A percentile compares a stretch with the other conserved stretches of the same genome.
phyloP scores from a whole-genome alignment of 106 monocot genomes.

The Platanthera zijinensis region DNA sequence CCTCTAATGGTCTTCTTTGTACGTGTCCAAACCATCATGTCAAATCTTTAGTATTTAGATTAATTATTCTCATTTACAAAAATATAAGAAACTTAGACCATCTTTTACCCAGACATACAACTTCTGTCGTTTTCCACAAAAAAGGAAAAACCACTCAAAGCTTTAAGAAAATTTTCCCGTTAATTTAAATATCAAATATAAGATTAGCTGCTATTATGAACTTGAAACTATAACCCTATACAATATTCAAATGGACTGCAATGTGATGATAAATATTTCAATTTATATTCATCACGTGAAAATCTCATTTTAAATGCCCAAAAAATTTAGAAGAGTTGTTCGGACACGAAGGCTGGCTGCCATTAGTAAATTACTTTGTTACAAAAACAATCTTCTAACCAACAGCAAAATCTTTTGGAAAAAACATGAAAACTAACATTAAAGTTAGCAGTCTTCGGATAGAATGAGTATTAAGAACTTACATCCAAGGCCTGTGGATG shows the following conservation, averaged over 20 bases:
- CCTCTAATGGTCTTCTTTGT: no score
- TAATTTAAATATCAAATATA: not conserved
- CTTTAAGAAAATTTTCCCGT: not conserved
- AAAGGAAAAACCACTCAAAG: not conserved
- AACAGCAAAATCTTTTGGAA: not conserved
- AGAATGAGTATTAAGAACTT: slow-evolving; percentile 16
- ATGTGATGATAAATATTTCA: not conserved
- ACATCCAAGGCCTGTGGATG: slow-evolving; percentile 68
- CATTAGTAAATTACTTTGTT: not conserved
- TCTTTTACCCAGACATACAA: not conserved
- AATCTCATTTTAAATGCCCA: not conserved
- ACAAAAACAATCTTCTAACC: not conserved
- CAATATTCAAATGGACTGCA: not conserved
- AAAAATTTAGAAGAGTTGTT: not conserved
- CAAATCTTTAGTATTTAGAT: not conserved
- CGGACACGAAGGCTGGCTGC: not conserved
- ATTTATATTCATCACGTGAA: not conserved
- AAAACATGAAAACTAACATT: slow-evolving; percentile 1
- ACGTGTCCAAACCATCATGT: not conserved
- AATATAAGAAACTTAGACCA: not conserved
- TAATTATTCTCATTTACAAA: not conserved
- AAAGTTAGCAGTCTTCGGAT: not conserved
- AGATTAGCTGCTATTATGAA: not conserved
- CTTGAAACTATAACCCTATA: not conserved
- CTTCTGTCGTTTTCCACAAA: not conserved